Evolutionary conservation across 225 moss, liverwort and hornwort species (phyloP).

Genomic region (Sphagnum contortum): DNA sequence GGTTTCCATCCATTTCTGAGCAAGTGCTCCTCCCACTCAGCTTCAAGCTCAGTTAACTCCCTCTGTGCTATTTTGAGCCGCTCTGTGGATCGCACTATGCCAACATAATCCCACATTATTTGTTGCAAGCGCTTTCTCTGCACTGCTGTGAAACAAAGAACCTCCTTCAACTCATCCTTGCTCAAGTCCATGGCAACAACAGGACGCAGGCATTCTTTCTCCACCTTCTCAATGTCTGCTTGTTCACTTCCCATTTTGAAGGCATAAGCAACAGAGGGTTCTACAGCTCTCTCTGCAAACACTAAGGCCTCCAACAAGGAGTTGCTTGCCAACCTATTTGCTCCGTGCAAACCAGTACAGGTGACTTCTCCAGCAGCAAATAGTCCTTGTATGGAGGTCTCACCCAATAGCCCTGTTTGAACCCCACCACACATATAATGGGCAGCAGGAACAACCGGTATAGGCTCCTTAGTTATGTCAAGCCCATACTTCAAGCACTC

Average conservation of each 20-base stretch:
- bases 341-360: constrained; percentile 94
- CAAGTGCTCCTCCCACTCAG: constrained; percentile 89
- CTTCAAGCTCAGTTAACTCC: constrained; percentile 53
- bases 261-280: constrained; percentile 82
- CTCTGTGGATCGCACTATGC: constrained; percentile 97
- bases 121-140: constrained; percentile 84
- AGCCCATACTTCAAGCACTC: constrained; percentile 91
- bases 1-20: constrained; percentile 77
- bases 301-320: constrained; percentile 88
- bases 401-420: constrained; percentile 84
- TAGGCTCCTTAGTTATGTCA: constrained; percentile 82
- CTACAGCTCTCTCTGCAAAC: constrained; percentile 97
- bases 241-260: constrained; percentile 58
- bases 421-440: constrained; percentile 99
- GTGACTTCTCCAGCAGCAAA: constrained; percentile 98
- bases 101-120: constrained; percentile 97
- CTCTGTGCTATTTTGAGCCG: constrained; percentile 69
- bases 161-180: constrained; percentile 33
- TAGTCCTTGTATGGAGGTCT: constrained; percentile 82
- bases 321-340: constrained; percentile 95
- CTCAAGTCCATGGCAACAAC: constrained; percentile 32
- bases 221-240: constrained; percentile 70
- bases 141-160: constrained; percentile 44
- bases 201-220: constrained; percentile 64
- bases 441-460: constrained; percentile 97